Evolutionary conservation across 306 rosid genomes (phyloP).

Genomic region (Quercus glauca): DNA sequence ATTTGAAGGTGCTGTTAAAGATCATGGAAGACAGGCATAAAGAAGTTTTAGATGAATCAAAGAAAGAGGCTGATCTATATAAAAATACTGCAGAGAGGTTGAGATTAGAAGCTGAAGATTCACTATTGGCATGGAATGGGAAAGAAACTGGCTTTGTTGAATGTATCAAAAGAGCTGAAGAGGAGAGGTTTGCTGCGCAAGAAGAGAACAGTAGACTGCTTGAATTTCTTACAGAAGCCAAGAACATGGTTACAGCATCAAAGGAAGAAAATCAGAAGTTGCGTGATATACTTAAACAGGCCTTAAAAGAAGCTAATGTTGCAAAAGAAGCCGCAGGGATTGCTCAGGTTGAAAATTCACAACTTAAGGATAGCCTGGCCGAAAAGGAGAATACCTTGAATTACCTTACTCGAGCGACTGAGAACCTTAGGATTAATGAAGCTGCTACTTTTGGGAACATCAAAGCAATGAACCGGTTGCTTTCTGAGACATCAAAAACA

Average conservation of each 20-base stretch:
- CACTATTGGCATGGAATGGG: conserved; percentile 67
- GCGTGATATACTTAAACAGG: conserved; percentile 88
- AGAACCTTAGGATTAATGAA: conserved; percentile 52
- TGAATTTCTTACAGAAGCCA: conserved; percentile 38
- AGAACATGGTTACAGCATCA: conserved; percentile 33
- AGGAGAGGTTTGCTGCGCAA: conserved; percentile 49
- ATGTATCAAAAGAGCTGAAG: conserved; percentile 69
- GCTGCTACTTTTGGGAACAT: conserved; percentile 64
- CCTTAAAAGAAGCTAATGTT: conserved; percentile 71
- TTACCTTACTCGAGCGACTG: conserved; percentile 56
- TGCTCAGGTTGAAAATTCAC: conserved; percentile 65
- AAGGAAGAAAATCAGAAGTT: conserved; percentile 74
- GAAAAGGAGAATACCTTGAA: conserved; percentile 36
- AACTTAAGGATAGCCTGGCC: conserved; percentile 49
- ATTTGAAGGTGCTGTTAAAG: conserved; percentile 33
- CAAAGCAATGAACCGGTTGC: conserved; percentile 55
- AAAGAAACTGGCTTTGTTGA: conserved; percentile 69
- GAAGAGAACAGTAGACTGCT: conserved; percentile 36
- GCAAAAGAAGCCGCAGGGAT: conserved; percentile 81
- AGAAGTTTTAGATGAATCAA: conserved; percentile 37
- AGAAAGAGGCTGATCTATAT: conserved; percentile 63
- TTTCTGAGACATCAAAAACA: conserved; percentile 44
- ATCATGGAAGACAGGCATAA: conserved; percentile 47
- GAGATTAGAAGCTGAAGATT: conserved; percentile 81
- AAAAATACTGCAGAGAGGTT: conserved; percentile 64